phyloP scores from a whole-genome alignment of 1,284 basidiomycete genomes.

The Irpex lacteus region DNA sequence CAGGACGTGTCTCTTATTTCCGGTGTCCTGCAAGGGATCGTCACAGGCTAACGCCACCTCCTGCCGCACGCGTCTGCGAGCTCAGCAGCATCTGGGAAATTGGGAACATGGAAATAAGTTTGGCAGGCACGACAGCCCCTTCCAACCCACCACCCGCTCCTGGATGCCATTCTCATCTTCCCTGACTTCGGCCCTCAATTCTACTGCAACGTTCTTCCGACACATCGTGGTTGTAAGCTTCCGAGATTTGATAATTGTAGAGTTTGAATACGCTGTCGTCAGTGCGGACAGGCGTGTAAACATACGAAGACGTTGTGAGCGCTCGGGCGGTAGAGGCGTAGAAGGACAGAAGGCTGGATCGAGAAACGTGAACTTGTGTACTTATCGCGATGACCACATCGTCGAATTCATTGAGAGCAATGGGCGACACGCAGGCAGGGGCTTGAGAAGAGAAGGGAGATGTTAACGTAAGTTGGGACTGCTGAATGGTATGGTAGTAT shows the following conservation, averaged over 20 bases:
- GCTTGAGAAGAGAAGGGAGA: neutral
- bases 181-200: neutral
- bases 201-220: neutral
- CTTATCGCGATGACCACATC: too few relatives aligned
- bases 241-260: neutral
- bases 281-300: neutral
- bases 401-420: too few relatives aligned
- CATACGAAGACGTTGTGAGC: neutral
- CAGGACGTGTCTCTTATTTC: neutral
- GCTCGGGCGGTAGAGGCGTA: neutral
- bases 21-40: neutral
- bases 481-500: neutral
- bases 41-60: neutral
- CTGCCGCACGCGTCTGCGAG: neutral
- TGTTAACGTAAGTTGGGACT: neutral
- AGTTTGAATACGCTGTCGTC: neutral
- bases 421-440: neutral
- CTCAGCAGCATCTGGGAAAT: neutral
- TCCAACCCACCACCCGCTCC: neutral
- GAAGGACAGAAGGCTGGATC: neutral
- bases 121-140: neutral
- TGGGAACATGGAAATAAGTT: neutral
- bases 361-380: too few relatives aligned
- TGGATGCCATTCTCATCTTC: neutral
- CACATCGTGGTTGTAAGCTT: neutral